Evolutionary conservation across 2,329 filamentous ascomycete species (phyloP).

Genomic region (Talaromyces sp.): DNA sequence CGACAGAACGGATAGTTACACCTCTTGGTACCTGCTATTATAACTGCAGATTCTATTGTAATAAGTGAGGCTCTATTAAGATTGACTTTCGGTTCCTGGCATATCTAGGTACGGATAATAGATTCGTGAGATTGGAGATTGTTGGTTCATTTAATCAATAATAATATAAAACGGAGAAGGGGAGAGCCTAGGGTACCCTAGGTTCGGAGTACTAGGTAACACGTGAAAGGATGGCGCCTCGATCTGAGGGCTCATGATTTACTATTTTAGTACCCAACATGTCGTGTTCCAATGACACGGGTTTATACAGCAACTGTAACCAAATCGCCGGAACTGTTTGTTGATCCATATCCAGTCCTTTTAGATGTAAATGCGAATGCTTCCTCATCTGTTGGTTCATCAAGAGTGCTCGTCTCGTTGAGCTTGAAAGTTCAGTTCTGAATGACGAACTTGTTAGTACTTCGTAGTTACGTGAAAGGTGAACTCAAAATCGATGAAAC

Average conservation of each 20-base stretch:
- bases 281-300: neutral
- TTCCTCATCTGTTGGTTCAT: neutral
- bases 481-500: neutral
- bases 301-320: neutral
- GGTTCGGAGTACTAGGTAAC: no score
- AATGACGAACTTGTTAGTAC: neutral
- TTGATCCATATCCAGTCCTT: neutral
- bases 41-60: neutral
- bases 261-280: neutral
- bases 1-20: neutral
- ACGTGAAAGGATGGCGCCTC: no score
- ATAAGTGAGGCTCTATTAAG: neutral
- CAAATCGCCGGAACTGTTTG: neutral
- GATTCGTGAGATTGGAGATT: neutral
- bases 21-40: no score
- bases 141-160: neutral
- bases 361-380: neutral
- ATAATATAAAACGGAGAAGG: neutral
- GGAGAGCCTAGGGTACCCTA: no score
- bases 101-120: neutral
- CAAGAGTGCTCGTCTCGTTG: neutral
- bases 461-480: no score
- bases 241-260: no score
- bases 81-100: slow-evolving; percentile 12
- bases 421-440: neutral